Evolutionary conservation across 108 stramenopile genomes (phyloP), one percentile per base, ranked within the genome.

Genomic region (Aurantiochytrium sp.): DNA sequence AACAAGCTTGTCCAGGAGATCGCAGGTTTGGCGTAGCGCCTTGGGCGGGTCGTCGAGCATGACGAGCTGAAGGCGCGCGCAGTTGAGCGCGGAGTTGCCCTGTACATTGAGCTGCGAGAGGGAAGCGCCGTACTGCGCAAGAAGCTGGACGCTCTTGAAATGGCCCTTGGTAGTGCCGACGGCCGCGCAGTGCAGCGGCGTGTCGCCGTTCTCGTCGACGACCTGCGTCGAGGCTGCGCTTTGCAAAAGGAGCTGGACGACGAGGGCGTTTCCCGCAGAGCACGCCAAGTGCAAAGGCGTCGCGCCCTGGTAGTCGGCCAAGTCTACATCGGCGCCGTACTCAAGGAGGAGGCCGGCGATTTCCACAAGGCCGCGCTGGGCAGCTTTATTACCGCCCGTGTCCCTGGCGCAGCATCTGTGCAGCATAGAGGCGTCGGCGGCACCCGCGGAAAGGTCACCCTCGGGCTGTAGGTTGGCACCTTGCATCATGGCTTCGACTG

Each of bases 151-250:
- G 45, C 73, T 22, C 45, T 81, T 81, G 42, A 81, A 24, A 81
- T 81, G 73, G 1, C 73, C 73, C 24, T 81, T 81, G 2, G 42
- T 81, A 1, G 24, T 15, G 12, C 73, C 73, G 24, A 41, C 45
- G 32, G 73, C 73, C 10, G 73, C 73, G n/a, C 42, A 41, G 24
- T 81, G 73, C n/a, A 81, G 73, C 42, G 73, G 42, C n/a, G 42
- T 19, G 30, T 81, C 73, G 6, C 73, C 73, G 1, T 81, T 81
- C 30, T 41, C 73, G 45, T 81, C 73, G 19, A 81, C 39, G 30
- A 48, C 2, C 12, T 48, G 42, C 21, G 45, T 24, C 2, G 39
- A 41, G 4, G 45, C 73, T 30, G 42, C 73, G 39, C 73, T 81
- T 41, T 81, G 42, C n/a, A 81, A 48, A 21, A 81, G 73, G 10